Base-by-base conservation (phyloP, 345 rosid genomes). In the Arabis hirsuta region DNA sequence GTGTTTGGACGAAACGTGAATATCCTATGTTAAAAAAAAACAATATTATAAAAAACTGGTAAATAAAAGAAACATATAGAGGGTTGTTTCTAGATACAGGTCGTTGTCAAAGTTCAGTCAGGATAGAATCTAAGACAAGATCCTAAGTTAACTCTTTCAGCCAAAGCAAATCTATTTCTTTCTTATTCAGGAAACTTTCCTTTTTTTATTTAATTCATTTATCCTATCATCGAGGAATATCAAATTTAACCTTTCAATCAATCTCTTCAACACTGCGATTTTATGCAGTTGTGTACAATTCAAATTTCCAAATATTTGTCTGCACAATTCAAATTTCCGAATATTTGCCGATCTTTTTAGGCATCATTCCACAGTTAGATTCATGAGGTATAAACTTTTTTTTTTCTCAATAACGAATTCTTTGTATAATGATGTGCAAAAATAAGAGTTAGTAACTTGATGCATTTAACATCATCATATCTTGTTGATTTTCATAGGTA, bases 41-140 rank as follows among this genome's bases (percentile, higher is more conserved):
- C 2, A 34, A 34, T 36, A 36, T 36, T 8, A 36, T 2, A 53
- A 53, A 44, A 53, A 76, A 46, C 10, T 53, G 9, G 41, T 47
- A 58, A 69, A 69, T 63, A 55, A 34, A 72, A 71, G 19, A 61
- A 56, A 55, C 29, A n/a, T 52, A 67, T 32, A 43, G 52, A 67
- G 20, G 61, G 71, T 54, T 63, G 75, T 80, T 83, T 76, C 80
- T 76, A 70, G 80, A 76, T 64, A 65, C 32, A 71, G 7, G 80
- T 76, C 76, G 56, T 65, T 76, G 70, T 71, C 66, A 71, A 79
- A 65, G 77, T 48, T 55, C 41, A 55, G 72, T 80, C 44, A 72
- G 72, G 58, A 72, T 59, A 77, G 77, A 77, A 79, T 83, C 83
- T 60, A 68, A 39, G 65, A 74, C 65, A 71, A 74, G 73, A 83